Evolutionary conservation across 768 basidiomycete species (phyloP).

Genomic region (Mycena metata): DNA sequence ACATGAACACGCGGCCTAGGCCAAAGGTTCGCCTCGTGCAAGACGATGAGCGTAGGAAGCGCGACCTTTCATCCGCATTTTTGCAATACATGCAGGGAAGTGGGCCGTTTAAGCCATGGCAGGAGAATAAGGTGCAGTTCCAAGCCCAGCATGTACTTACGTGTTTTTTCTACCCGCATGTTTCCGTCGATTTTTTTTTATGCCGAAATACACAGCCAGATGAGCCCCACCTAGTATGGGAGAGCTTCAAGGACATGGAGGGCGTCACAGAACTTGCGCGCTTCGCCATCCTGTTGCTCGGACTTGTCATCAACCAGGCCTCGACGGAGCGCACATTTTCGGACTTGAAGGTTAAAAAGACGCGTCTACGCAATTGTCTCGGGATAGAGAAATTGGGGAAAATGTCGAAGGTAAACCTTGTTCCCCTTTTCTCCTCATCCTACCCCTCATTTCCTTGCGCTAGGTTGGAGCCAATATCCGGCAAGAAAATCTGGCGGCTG

Average conservation of each 20-base stretch:
- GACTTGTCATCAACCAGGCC: slow-evolving; percentile 44
- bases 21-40: no score
- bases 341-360: slow-evolving; percentile 47
- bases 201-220: slow-evolving; percentile 31
- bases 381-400: slow-evolving; percentile 25
- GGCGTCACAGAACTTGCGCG: slow-evolving; percentile 37
- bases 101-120: neutral
- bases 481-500: neutral
- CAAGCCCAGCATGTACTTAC: neutral
- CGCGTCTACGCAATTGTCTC: slow-evolving; percentile 42
- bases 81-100: neutral
- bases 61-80: no score
- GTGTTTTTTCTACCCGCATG: neutral
- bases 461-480: slow-evolving; percentile 5
- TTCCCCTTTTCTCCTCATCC: neutral
- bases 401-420: slow-evolving; percentile 13
- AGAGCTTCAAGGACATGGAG: slow-evolving; percentile 14
- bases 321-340: slow-evolving; percentile 44
- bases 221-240: slow-evolving; percentile 40
- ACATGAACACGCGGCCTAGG: slow-evolving; percentile 81
- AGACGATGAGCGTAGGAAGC: no score
- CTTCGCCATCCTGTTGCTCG: slow-evolving; percentile 41
- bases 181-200: no score
- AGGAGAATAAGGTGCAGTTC: neutral
- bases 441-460: neutral